A percentile compares a stretch with the other conserved stretches of the same genome.
These are phyloP conservation scores for Yarrowia galli DNA, from an alignment of 1,139 yeast species.

Conservation along the genomic window DNA sequence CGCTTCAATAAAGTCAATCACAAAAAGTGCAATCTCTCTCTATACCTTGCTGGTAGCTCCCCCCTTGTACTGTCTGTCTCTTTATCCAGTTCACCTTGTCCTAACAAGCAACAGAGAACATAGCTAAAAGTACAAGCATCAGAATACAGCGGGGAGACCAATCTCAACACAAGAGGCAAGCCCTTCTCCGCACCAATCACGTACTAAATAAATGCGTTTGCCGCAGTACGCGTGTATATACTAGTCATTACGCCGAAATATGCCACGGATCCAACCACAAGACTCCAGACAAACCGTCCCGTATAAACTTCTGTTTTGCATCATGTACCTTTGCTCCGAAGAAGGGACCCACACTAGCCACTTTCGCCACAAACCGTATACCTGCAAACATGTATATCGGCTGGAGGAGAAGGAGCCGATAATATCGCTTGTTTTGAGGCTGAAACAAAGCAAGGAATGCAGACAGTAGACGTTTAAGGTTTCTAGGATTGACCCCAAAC, in stretches of 20 bases:
- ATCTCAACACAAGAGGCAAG: not conserved
- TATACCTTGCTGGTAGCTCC: too few relatives aligned
- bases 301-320: not conserved
- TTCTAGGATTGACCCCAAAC: not conserved
- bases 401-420: too few relatives aligned
- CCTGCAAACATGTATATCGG: not conserved
- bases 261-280: slow-evolving; percentile 7
- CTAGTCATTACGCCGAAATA: slow-evolving; percentile 9
- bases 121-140: too few relatives aligned
- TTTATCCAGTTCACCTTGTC: not conserved
- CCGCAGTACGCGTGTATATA: not conserved
- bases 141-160: too few relatives aligned
- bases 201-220: not conserved
- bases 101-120: too few relatives aligned
- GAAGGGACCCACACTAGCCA: slow-evolving; percentile 28
- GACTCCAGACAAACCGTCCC: not conserved
- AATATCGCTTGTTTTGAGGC: not conserved
- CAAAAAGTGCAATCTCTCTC: too few relatives aligned
- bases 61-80: too few relatives aligned
- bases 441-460: not conserved
- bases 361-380: slow-evolving; percentile 4
- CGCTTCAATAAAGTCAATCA: too few relatives aligned
- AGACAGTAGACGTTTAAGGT: not conserved
- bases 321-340: slow-evolving; percentile 28
- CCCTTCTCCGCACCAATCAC: not conserved